Evolutionary conservation across 192 early-diverging fungal genomes (phyloP), one percentile per base, ranked within the genome.

Genomic region (Coemansia sp.): DNA sequence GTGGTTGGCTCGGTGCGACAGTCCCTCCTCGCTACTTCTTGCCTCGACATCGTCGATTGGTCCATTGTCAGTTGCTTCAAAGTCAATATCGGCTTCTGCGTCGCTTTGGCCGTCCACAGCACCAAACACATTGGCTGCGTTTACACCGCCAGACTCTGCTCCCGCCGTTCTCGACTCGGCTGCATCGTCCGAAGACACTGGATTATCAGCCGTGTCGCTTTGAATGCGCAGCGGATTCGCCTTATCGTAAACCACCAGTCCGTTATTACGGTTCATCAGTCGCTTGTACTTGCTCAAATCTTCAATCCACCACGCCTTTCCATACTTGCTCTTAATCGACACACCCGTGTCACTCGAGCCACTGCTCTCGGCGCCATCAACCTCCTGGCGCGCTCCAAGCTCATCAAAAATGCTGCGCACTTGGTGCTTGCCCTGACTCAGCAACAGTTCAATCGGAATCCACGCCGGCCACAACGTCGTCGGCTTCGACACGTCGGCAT

Each of bases 1-100:
- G 3, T 85, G 81, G 60, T 94, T 85, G 8, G 86, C 86, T 23
- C 86, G 72, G 53, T 88, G 85, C 27, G 84, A 83, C 51, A 87
- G 61, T 16, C 69, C 66, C 39, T 74, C 69, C 38, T 67, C 60
- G 59, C 51, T 59, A 59, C 56, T 54, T 1, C 45, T n/a, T n/a
- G 43, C 58, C 20, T 80, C 68, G 1, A 38, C 65, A 6, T 68
- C 57, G 50, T 71, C 68, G 24, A 51, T 67, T 29, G 68, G 66
- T 43, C 64, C 54, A 19, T 53, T 48, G 13, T 57, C 55, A 19
- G 35, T 19, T 3, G 29, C 2, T 19, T 18, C 49, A 23, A 18
- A 22, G 19, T 23, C 49, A 8, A 19, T 8, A 9, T 55, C 27
- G 29, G 6, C 35, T 14, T 22, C 18, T 14, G 48, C 35, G 3